Evolutionary conservation across 108 stramenopile genomes (phyloP).

Genomic region (Pseudonitzschia multistriata): DNA sequence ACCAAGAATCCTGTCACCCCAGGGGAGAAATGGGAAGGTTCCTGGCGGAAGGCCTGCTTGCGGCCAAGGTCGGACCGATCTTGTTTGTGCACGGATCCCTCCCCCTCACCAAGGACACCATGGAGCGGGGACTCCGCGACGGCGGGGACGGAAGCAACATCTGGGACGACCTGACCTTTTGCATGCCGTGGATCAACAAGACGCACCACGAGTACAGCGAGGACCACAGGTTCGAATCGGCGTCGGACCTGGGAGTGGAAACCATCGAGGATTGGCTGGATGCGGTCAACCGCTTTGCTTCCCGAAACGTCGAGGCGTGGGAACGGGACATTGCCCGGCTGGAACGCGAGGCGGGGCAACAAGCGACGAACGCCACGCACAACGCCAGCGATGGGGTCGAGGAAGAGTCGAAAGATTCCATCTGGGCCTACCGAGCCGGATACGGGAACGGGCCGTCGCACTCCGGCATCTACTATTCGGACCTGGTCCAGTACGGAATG

Average conservation of each 20-base stretch:
- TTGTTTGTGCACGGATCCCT: constrained; percentile 80
- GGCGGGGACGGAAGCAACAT: background rate
- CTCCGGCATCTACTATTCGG: constrained; percentile 19
- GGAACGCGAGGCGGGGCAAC: constrained; percentile 11
- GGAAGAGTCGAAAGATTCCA: constrained; percentile 11
- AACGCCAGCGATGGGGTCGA: background rate
- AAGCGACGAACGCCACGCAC: background rate
- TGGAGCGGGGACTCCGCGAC: constrained; percentile 2
- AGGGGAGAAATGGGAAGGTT: constrained; percentile 73
- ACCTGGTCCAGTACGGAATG: constrained; percentile 80
- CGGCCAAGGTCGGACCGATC: constrained; percentile 48
- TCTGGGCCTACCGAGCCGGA: constrained; percentile 71
- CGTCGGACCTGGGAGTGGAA: constrained; percentile 22
- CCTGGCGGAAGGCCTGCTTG: constrained; percentile 54
- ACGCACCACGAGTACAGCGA: background rate
- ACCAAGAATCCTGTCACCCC: constrained; percentile 66
- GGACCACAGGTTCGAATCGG: constrained; percentile 6
- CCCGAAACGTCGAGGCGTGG: constrained; percentile 52
- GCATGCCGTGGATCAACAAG: constrained; percentile 60
- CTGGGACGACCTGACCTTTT: constrained; percentile 56
- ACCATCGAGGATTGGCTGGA: constrained; percentile 61
- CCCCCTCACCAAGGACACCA: constrained; percentile 39
- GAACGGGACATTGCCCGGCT: constrained; percentile 34
- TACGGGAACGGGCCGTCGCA: constrained; percentile 46
- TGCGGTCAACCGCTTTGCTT: constrained; percentile 56